Percentiles rank a stretch among this genome's conserved stretches.
phyloP scores from a whole-genome alignment of 108 stramenopile species.

The Pelagomonas calceolata region DNA sequence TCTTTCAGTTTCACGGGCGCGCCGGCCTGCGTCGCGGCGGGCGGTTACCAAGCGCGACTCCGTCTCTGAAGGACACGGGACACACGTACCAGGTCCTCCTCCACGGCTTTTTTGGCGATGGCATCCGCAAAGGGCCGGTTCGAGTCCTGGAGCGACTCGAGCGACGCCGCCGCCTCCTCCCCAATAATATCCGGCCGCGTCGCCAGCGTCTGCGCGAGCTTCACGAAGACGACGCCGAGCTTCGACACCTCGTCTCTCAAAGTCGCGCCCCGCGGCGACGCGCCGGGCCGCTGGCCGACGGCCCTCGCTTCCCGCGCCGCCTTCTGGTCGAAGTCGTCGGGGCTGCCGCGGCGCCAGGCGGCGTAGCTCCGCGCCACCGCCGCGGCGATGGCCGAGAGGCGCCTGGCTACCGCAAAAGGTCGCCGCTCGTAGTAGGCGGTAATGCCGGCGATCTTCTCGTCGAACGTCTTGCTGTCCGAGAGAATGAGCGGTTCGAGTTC shows the following conservation, averaged over 20 bases:
- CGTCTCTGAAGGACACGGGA: no score
- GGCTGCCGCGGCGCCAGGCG: background rate
- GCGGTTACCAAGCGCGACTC: no score
- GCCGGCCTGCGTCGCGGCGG: no score
- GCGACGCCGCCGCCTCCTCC: background rate
- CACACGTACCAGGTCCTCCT: background rate
- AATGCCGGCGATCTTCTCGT: background rate
- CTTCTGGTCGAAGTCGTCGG: background rate
- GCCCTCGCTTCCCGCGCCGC: background rate
- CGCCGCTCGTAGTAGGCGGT: background rate
- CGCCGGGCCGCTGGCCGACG: background rate
- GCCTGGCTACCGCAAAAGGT: background rate
- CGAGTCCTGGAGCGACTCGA: background rate
- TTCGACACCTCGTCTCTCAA: background rate
- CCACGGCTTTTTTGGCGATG: background rate
- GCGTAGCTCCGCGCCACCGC: background rate
- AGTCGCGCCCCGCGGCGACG: background rate
- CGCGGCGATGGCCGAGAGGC: background rate
- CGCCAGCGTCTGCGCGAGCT: constrained; percentile 7
- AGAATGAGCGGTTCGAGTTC: background rate
- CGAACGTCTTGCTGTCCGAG: background rate
- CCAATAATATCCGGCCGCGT: constrained; percentile 4
- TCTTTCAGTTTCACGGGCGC: background rate
- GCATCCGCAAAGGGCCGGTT: background rate
- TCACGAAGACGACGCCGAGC: constrained; percentile 9